These are phyloP conservation scores for Schwanniomyces occidentalis DNA, from an alignment of 805 yeast genomes.

Conservation along the genomic window DNA sequence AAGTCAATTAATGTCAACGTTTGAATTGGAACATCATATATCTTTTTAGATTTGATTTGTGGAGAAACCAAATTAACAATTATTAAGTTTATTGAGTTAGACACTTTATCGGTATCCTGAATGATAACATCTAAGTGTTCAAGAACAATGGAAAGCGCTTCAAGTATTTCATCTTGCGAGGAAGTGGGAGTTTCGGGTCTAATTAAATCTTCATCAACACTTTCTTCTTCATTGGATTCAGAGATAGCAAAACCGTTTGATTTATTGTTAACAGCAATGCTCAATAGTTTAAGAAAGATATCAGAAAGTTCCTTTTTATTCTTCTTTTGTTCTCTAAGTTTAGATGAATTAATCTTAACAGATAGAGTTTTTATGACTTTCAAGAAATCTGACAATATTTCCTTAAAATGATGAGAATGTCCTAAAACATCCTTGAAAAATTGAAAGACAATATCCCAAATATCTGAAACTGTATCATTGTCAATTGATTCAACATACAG, in stretches of 20 bases:
- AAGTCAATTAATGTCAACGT: constrained; percentile 47
- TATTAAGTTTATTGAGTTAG: constrained; percentile 49
- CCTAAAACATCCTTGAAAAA: constrained; percentile 62
- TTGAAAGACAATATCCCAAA: constrained; percentile 58
- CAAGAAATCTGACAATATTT: constrained; percentile 53
- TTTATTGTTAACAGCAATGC: constrained; percentile 12
- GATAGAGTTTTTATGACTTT: constrained; percentile 53
- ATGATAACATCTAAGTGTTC: constrained; percentile 41
- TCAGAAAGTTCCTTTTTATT: constrained; percentile 56
- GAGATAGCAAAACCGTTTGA: constrained; percentile 8
- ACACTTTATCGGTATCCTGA: constrained; percentile 63
- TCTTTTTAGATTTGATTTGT: constrained; percentile 45
- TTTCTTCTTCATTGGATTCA: constrained; percentile 6
- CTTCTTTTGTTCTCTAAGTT: constrained; percentile 62
- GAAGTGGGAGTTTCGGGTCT: constrained; percentile 10
- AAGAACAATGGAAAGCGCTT: constrained; percentile 32
- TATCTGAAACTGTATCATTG: constrained; percentile 75
- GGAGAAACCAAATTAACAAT: constrained; percentile 57
- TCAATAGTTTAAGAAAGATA: constrained; percentile 32
- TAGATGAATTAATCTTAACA: constrained; percentile 55
- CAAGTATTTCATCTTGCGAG: constrained; percentile 46
- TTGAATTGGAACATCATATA: constrained; percentile 37
- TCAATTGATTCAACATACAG: constrained; percentile 67
- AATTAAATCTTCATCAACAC: constrained; percentile 9
- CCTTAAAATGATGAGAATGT: constrained; percentile 47